These are phyloP conservation scores for Trichoderma reesei DNA, from an alignment of 495 filamentous ascomycete genomes.

Conservation along the genomic window DNA sequence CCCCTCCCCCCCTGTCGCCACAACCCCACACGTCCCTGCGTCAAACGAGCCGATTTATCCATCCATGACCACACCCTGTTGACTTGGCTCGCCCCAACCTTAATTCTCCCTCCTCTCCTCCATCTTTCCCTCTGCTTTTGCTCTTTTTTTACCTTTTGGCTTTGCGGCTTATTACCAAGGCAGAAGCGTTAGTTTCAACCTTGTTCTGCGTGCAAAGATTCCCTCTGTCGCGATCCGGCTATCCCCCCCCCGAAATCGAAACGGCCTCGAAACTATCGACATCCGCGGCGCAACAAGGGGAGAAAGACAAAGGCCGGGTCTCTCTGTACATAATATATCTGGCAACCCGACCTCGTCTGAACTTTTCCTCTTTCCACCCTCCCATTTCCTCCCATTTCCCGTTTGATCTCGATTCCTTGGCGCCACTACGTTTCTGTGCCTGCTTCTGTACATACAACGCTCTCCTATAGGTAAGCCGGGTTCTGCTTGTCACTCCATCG, in stretches of 20 bases:
- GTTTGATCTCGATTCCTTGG: too few species aligned
- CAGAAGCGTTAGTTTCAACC: not conserved
- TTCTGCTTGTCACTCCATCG: not conserved
- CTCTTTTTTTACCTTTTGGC: slow-evolving; percentile 2
- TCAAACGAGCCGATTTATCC: slow-evolving; percentile 12
- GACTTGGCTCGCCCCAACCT: not conserved
- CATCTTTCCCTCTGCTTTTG: not conserved
- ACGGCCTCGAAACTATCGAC: too few species aligned
- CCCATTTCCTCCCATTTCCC: too few species aligned
- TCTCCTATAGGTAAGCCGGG: not conserved
- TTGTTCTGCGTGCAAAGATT: slow-evolving; percentile 7
- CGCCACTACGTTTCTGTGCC: too few species aligned
- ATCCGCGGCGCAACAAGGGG: too few species aligned
- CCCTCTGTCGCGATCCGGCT: too few species aligned
- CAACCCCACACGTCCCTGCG: slow-evolving; percentile 7
- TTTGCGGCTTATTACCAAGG: slow-evolving; percentile 6
- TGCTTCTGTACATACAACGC: not conserved
- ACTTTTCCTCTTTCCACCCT: not conserved
- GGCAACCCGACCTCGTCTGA: not conserved
- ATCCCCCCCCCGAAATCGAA: too few species aligned
- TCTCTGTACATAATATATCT: too few species aligned
- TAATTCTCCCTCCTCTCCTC: not conserved
- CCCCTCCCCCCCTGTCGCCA: not conserved
- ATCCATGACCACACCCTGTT: slow-evolving; percentile 9
- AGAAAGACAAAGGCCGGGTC: too few species aligned